Base-by-base conservation (phyloP, 257 asterid species). In the Penstemon davidsonii region DNA sequence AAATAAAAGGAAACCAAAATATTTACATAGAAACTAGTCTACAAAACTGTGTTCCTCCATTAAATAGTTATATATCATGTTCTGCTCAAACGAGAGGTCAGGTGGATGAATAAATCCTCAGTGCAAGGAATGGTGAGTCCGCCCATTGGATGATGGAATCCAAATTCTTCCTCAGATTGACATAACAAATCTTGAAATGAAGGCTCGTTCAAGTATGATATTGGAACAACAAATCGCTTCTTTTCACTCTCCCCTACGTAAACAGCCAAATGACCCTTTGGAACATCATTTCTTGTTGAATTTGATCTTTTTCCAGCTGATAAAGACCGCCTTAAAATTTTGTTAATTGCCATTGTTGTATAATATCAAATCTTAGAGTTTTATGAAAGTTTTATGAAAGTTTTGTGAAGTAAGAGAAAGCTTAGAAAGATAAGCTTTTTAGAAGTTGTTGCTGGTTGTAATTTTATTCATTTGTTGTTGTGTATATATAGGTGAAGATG, bases 241-340 rank as follows among this genome's bases (percentile, higher is more conserved):
- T 25, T 25, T 25, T 25, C 33, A 11, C 18, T n/a, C 43, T 78
- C 75, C n/a, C 83, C 83, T 46, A 75, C 80, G 69, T 75, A 78
- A 41, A 78, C 77, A 7, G 71, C 78, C 13, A 70, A 50, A 39
- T 69, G 40, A 3, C 83, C 79, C 38, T 75, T 78, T 0, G 79
- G 81, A 12, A 72, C 73, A 4, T 72, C 43, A 36, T 36, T 37
- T 33, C 44, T 10, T 5, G 11, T 18, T 55, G 60, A 55, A 13
- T 3, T 2, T 49, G 58, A 36, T 47, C 46, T 36, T 4, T 47
- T 64, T 47, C 55, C 58, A 4, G 7, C 38, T 1, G 59, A 64
- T 3, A 40, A 58, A 8, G 45, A 12, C 18, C 64, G 45, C 36
- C 2, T 50, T 33, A 64, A 46, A 1, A 33, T 47, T 3, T 19